Percentiles rank a stretch among this genome's conserved stretches.
Conservation (phyloP, 495 filamentous ascomycete genomes). For the Talaromyces liani region DNA sequence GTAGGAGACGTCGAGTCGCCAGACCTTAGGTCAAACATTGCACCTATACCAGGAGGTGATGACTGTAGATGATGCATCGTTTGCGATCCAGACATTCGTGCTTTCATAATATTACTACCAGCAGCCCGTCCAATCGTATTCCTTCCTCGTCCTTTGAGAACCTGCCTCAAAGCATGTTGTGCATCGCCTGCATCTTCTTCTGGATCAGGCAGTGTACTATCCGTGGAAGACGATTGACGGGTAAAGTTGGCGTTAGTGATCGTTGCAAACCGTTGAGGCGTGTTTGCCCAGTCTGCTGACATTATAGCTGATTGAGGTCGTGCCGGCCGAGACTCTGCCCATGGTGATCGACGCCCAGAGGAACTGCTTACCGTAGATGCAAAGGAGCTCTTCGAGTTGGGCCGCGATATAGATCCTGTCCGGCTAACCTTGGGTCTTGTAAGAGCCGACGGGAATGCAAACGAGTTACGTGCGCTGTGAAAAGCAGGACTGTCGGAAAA, state of each 20-base stretch:
- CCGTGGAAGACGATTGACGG: constrained; percentile 35
- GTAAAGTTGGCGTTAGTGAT: constrained; percentile 27
- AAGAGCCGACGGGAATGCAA: constrained; percentile 42
- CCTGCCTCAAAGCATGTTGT: constrained; percentile 61
- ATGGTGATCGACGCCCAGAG: constrained; percentile 36
- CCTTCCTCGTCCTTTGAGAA: constrained; percentile 56
- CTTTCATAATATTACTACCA: constrained; percentile 22
- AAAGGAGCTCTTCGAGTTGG: constrained; percentile 44
- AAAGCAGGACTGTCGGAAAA: constrained; percentile 61
- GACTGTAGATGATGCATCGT: constrained; percentile 34
- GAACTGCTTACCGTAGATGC: constrained; percentile 39
- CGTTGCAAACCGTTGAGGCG: constrained; percentile 29
- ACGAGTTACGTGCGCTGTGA: constrained; percentile 56
- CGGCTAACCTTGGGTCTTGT: constrained; percentile 40
- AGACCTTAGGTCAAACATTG: constrained; percentile 29
- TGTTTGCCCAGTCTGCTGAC: constrained; percentile 31
- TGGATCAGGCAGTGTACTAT: constrained; percentile 46
- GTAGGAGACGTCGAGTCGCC: constrained; percentile 52
- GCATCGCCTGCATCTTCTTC: constrained; percentile 46
- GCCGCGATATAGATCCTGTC: constrained; percentile 47
- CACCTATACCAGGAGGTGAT: constrained; percentile 36
- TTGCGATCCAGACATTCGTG: constrained; percentile 22
- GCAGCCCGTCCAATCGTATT: constrained; percentile 32
- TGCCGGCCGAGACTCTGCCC: constrained; percentile 18
- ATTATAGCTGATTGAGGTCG: constrained; percentile 4